Percentiles rank a stretch among this genome's conserved stretches.
phyloP scores from a whole-genome alignment of 495 filamentous ascomycete genomes.

The Xylaria bambusicola region DNA sequence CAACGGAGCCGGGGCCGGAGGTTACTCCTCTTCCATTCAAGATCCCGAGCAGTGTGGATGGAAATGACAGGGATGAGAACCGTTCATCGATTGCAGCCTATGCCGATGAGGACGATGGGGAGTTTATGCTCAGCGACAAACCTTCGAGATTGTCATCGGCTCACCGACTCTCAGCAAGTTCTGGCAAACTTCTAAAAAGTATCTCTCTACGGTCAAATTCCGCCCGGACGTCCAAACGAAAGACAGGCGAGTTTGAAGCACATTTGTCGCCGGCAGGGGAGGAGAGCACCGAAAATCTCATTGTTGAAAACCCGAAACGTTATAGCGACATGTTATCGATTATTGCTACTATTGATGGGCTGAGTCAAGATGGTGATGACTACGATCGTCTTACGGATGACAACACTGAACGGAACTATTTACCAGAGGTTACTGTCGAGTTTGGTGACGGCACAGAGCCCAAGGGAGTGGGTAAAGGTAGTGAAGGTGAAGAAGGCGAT shows the following conservation, averaged over 20 bases:
- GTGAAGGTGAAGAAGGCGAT: background rate
- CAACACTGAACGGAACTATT: background rate
- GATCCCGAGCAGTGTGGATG: constrained; percentile 45
- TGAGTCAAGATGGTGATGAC: constrained; percentile 43
- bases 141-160: constrained; percentile 35
- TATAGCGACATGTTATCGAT: constrained; percentile 47
- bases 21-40: constrained; percentile 64
- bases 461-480: too few species aligned
- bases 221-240: constrained; percentile 18
- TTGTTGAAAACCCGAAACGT: constrained; percentile 28
- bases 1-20: constrained; percentile 35
- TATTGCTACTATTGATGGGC: constrained; percentile 55
- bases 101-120: constrained; percentile 53
- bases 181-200: constrained; percentile 43
- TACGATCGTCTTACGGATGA: constrained; percentile 14
- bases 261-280: constrained; percentile 30
- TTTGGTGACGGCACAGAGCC: constrained; percentile 13
- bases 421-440: constrained; percentile 32
- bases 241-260: constrained; percentile 25
- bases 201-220: constrained; percentile 46
- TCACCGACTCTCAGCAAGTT: constrained; percentile 51
- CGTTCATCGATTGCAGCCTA: constrained; percentile 63
- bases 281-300: constrained; percentile 46
- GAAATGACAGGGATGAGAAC: constrained; percentile 44
- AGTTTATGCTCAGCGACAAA: constrained; percentile 24